Conservation (phyloP, 2,329 filamentous ascomycete genomes). For the Dactylonectria macrodidyma region DNA sequence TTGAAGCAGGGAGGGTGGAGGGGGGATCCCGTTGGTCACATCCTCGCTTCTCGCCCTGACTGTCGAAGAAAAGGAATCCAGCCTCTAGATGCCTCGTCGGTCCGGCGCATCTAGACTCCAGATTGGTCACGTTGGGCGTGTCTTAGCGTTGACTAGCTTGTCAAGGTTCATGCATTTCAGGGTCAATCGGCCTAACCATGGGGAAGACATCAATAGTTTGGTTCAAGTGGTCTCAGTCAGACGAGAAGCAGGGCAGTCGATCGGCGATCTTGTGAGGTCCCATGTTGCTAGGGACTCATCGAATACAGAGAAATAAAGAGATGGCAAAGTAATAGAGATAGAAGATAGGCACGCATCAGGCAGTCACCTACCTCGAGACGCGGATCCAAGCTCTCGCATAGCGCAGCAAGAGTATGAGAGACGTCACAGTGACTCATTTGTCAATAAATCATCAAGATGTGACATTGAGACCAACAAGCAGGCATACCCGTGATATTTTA, state of each 20-base stretch:
- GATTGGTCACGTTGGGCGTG: not conserved
- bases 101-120: not conserved
- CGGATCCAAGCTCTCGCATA: too few relatives aligned
- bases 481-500: not conserved
- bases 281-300: too few relatives aligned
- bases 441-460: not conserved
- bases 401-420: too few relatives aligned
- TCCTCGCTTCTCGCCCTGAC: not conserved
- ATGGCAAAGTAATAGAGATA: too few relatives aligned
- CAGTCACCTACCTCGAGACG: too few relatives aligned
- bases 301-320: too few relatives aligned
- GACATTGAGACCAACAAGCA: not conserved
- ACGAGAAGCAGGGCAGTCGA: too few relatives aligned
- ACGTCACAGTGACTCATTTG: too few relatives aligned
- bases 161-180: not conserved
- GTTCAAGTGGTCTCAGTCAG: not conserved
- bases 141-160: not conserved
- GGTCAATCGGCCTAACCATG: not conserved
- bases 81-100: not conserved
- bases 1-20: not conserved
- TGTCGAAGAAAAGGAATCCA: not conserved
- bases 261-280: too few relatives aligned
- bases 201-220: not conserved
- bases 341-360: too few relatives aligned
- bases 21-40: not conserved